Conservation (phyloP, 495 filamentous ascomycete genomes). For the Neurospora hispaniola region DNA sequence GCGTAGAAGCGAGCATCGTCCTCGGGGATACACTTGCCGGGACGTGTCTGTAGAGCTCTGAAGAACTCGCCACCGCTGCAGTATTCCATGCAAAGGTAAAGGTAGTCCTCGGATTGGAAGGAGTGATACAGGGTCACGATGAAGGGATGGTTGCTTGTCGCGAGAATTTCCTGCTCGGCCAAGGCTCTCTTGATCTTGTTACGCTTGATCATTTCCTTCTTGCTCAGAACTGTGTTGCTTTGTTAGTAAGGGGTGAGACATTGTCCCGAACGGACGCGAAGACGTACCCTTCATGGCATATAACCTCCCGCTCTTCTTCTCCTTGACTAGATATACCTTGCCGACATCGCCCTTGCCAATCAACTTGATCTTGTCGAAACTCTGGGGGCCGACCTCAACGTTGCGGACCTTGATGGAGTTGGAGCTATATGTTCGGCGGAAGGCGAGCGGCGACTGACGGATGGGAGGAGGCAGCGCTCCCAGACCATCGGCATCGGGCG, state of each 20-base stretch:
- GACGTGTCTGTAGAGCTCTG: constrained; percentile 87
- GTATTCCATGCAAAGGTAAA: constrained; percentile 99
- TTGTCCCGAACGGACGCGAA: not conserved
- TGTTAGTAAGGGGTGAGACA: constrained; percentile 21
- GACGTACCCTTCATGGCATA: constrained; percentile 95
- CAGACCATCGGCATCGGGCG: constrained; percentile 19
- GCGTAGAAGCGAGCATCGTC: constrained; percentile 97
- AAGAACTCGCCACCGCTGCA: constrained; percentile 99
- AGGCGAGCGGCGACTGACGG: constrained; percentile 48
- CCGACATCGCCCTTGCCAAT: constrained; percentile 98
- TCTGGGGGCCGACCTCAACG: constrained; percentile 89
- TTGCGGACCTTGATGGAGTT: constrained; percentile 98
- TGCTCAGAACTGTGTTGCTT: constrained; percentile 68
- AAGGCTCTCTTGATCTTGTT: constrained; percentile 99
- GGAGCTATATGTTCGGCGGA: constrained; percentile 93
- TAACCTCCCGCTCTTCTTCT: constrained; percentile 89
- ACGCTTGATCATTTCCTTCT: constrained; percentile 99
- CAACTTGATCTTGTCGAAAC: constrained; percentile 98
- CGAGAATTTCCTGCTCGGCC: constrained; percentile 95
- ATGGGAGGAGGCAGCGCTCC: constrained; percentile 33
- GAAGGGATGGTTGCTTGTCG: constrained; percentile 97
- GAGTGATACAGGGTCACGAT: constrained; percentile 98
- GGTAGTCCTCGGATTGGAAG: constrained; percentile 96
- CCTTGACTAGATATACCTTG: constrained; percentile 93
- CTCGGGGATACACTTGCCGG: constrained; percentile 92